These are phyloP conservation scores for Monosporascus sp. DNA, from an alignment of 2,329 filamentous ascomycete genomes.

Conservation along the genomic window DNA sequence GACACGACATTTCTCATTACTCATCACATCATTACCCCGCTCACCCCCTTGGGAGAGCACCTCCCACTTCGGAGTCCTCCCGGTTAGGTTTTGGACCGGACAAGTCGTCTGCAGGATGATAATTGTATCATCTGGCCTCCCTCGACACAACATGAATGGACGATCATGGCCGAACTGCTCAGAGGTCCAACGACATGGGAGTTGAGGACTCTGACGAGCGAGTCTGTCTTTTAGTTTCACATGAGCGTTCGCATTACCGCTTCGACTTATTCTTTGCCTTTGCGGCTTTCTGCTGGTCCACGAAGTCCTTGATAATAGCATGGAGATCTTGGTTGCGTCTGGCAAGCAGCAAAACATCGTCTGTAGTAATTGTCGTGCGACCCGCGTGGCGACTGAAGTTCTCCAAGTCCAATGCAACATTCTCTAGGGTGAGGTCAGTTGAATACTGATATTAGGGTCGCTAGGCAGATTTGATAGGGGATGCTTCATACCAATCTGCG, in stretches of 20 bases:
- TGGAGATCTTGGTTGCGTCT: slow-evolving; percentile 83
- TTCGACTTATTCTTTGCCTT: slow-evolving; percentile 32
- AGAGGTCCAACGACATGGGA: no score
- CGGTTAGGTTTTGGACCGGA: no score
- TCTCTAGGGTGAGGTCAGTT: slow-evolving; percentile 36
- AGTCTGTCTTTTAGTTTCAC: no score
- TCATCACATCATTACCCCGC: background rate
- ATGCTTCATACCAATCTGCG: slow-evolving; percentile 62
- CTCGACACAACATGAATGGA: no score
- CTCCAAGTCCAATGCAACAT: slow-evolving; percentile 52
- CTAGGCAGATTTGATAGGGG: background rate
- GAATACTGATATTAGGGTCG: background rate
- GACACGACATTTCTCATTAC: background rate
- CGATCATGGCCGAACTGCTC: no score
- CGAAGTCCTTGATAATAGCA: slow-evolving; percentile 64
- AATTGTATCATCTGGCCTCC: no score
- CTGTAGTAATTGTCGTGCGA: slow-evolving; percentile 71
- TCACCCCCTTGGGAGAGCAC: background rate
- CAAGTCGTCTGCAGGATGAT: no score
- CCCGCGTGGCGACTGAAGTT: slow-evolving; percentile 69
- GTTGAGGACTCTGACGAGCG: no score
- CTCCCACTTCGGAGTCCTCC: background rate
- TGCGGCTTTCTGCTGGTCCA: slow-evolving; percentile 55
- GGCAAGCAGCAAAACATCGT: slow-evolving; percentile 83
- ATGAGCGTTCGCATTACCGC: slow-evolving; percentile 14